Evolutionary conservation across 2,329 filamentous ascomycete species (phyloP).

Genomic region (Scedosporium minutisporum): DNA sequence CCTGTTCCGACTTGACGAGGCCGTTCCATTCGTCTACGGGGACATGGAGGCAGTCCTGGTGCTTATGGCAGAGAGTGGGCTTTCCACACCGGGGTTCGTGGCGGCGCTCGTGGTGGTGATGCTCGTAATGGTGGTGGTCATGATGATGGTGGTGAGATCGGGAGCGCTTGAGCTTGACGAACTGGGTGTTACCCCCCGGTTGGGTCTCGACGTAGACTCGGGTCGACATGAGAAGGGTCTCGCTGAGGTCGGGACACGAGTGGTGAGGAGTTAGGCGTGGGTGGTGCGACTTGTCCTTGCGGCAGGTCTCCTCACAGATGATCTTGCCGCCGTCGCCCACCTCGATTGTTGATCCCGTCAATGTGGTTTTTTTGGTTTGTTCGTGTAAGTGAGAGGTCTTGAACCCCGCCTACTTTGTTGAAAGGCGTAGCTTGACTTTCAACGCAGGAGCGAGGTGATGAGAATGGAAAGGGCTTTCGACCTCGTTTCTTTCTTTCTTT

Average conservation of each 20-base stretch:
- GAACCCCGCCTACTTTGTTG: neutral
- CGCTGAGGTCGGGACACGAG: neutral
- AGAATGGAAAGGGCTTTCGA: neutral
- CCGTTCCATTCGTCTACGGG: constrained; percentile 21
- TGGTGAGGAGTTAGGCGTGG: neutral
- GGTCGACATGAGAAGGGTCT: constrained; percentile 18
- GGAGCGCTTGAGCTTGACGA: constrained; percentile 29
- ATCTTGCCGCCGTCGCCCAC: constrained; percentile 2
- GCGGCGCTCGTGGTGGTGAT: constrained; percentile 27
- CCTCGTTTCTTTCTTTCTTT: neutral
- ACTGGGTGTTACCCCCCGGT: constrained; percentile 23
- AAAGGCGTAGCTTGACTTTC: neutral
- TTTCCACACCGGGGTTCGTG: constrained; percentile 23
- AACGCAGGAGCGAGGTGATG: neutral
- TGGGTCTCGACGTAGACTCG: constrained; percentile 26
- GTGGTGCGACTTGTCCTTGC: neutral
- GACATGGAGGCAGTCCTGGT: constrained; percentile 23
- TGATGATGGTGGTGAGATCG: constrained; percentile 23
- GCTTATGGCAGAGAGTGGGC: constrained; percentile 19
- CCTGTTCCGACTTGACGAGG: constrained; percentile 18
- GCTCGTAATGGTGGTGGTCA: constrained; percentile 19
- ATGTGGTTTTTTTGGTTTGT: neutral
- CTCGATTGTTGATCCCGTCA: neutral
- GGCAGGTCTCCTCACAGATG: neutral
- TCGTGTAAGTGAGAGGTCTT: neutral